Evolutionary conservation across 2,329 filamentous ascomycete species (phyloP).

Genomic region (Penicillium sp.): DNA sequence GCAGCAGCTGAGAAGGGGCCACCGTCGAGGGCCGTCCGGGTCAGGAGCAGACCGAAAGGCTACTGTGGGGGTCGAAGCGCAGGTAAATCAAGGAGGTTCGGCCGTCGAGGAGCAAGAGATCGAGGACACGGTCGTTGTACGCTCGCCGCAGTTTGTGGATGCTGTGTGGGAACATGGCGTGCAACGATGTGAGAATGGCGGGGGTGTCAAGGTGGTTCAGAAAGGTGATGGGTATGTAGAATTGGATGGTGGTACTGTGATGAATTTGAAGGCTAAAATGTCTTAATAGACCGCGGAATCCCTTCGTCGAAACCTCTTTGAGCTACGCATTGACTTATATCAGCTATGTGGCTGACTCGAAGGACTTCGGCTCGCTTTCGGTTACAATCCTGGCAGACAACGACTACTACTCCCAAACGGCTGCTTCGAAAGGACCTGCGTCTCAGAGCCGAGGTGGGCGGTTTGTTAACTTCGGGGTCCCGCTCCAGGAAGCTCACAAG

Average conservation of each 20-base stretch:
- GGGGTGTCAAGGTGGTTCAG: constrained; percentile 76
- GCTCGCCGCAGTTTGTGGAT: constrained; percentile 83
- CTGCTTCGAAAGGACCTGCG: constrained; percentile 35
- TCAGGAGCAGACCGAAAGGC: constrained; percentile 14
- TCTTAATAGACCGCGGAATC: constrained; percentile 61
- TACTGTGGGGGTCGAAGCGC: constrained; percentile 7
- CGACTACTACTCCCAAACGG: constrained; percentile 84
- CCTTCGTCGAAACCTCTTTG: constrained; percentile 88
- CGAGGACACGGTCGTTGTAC: constrained; percentile 69
- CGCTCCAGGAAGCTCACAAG: constrained; percentile 77
- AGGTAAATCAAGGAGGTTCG: constrained; percentile 9
- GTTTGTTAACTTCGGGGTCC: constrained; percentile 73
- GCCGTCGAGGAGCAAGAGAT: constrained; percentile 50
- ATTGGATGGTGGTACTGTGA: too few species aligned
- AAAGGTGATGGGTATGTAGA: constrained; percentile 36
- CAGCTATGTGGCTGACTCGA: constrained; percentile 44
- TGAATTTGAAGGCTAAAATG: too few species aligned
- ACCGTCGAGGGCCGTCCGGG: constrained; percentile 16
- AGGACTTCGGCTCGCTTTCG: constrained; percentile 59
- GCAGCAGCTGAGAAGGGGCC: constrained; percentile 46
- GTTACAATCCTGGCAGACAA: constrained; percentile 91
- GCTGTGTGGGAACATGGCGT: constrained; percentile 87
- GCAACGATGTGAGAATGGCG: constrained; percentile 60
- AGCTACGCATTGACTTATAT: constrained; percentile 82
- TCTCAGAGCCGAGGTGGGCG: constrained; percentile 40